These are phyloP conservation scores for Phytophthora foliorum DNA, from an alignment of 352 stramenopile genomes.

Conservation along the genomic window DNA sequence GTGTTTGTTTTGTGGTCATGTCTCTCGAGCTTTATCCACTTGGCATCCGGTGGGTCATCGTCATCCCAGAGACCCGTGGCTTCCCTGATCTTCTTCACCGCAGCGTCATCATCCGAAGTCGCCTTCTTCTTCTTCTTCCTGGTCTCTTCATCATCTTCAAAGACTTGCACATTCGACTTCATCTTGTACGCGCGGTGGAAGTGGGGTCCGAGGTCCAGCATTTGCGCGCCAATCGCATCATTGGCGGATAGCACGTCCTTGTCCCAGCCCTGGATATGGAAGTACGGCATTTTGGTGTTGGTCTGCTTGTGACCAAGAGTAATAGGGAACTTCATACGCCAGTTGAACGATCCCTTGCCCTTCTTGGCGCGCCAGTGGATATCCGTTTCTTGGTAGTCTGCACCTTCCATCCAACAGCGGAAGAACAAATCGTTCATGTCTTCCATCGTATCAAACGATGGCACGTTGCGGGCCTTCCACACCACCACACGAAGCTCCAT, in stretches of 20 bases:
- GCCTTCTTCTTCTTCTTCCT: constrained; percentile 86
- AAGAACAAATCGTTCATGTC: constrained; percentile 96
- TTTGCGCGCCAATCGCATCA: constrained; percentile 92
- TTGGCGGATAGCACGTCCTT: constrained; percentile 94
- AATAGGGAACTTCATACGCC: constrained; percentile 95
- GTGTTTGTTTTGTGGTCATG: constrained; percentile 86
- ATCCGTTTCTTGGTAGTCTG: constrained; percentile 89
- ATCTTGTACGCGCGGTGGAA: constrained; percentile 88
- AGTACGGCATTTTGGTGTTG: constrained; percentile 94
- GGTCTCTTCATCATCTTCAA: constrained; percentile 83
- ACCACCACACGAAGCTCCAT: constrained; percentile 95
- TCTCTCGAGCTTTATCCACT: constrained; percentile 88
- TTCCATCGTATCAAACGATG: constrained; percentile 85
- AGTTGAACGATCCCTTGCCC: constrained; percentile 95
- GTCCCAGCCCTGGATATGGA: constrained; percentile 95
- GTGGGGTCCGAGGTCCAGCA: constrained; percentile 75
- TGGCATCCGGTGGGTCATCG: constrained; percentile 79
- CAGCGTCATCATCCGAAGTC: constrained; percentile 73
- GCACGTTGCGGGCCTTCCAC: constrained; percentile 93
- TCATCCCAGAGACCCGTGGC: constrained; percentile 88
- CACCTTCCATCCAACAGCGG: constrained; percentile 89
- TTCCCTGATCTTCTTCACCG: constrained; percentile 87
- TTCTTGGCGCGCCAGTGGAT: constrained; percentile 96
- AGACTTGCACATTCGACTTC: constrained; percentile 82
- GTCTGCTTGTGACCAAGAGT: constrained; percentile 85